Conservation (phyloP, 176 grass and related monocot species). For the Triticum turgidum region DNA sequence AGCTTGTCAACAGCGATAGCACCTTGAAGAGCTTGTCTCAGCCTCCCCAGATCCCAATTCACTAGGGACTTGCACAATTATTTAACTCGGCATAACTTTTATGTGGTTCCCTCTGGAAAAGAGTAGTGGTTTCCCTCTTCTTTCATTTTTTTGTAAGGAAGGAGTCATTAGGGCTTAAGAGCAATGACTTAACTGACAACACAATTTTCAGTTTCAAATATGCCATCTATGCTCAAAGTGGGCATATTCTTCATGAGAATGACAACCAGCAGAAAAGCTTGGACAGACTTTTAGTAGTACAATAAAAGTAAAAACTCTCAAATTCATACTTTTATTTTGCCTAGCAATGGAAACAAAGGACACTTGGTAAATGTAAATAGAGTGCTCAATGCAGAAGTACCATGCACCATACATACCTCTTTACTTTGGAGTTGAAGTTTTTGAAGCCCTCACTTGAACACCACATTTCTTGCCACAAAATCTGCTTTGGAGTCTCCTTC, state of each 20-base stretch:
- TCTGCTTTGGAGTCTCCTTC: slow-evolving; percentile 91
- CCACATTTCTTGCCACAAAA: slow-evolving; percentile 97
- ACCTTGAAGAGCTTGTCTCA: slow-evolving; percentile 3
- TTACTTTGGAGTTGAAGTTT: slow-evolving; percentile 86
- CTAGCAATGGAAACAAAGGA: slow-evolving; percentile 18
- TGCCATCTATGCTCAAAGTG: neutral
- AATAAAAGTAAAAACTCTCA: neutral
- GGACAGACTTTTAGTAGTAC: neutral
- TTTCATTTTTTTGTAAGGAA: neutral
- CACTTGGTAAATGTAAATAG: slow-evolving; percentile 11
- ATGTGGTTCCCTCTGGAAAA: slow-evolving; percentile 23
- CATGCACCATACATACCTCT: slow-evolving; percentile 58
- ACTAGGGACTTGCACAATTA: slow-evolving; percentile 8
- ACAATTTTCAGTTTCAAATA: slow-evolving; percentile 4
- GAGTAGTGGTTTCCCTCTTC: neutral
- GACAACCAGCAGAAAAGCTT: slow-evolving; percentile 2
- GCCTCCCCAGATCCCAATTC: slow-evolving; percentile 10
- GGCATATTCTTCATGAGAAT: slow-evolving; percentile 11
- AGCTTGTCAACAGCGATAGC: neutral
- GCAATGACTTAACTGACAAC: slow-evolving; percentile 16
- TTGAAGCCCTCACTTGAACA: slow-evolving; percentile 95
- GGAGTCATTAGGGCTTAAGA: slow-evolving; percentile 15
- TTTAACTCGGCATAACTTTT: slow-evolving; percentile 1
- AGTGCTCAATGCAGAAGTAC: slow-evolving; percentile 19
- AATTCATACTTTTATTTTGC: slow-evolving; percentile 18